phyloP scores from a whole-genome alignment of 2,329 filamentous ascomycete genomes.

The Xylariaceae sp. region DNA sequence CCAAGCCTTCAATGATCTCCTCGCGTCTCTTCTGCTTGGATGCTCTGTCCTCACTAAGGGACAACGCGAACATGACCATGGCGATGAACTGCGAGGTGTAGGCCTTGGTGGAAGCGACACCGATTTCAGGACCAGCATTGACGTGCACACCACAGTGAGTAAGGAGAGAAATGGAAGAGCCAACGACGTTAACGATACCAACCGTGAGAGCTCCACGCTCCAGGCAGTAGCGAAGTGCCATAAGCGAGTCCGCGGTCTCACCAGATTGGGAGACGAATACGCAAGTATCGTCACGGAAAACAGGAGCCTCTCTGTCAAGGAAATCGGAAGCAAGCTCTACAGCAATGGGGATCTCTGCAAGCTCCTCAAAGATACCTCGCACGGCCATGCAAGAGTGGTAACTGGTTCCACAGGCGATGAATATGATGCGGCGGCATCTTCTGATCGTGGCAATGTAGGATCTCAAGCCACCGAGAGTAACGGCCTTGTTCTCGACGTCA shows the following conservation, averaged over 20 bases:
- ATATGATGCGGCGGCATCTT: conserved; percentile 94
- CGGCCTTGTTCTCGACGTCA: conserved; percentile 87
- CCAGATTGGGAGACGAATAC: conserved; percentile 99
- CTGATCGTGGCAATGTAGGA: conserved; percentile 97
- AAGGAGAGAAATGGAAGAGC: conserved; percentile 96
- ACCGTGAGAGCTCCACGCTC: conserved; percentile 97
- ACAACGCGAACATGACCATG: conserved; percentile 99
- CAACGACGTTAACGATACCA: conserved; percentile 97
- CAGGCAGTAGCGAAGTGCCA: conserved; percentile 96
- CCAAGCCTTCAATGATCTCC: conserved; percentile 94
- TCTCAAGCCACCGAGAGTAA: conserved; percentile 91
- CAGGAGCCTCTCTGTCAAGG: conserved; percentile 90
- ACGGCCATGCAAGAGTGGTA: conserved; percentile 99
- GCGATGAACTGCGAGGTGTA: conserved; percentile 99
- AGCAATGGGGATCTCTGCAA: conserved; percentile 95
- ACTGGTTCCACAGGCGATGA: conserved; percentile 97
- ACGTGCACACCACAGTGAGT: conserved; percentile 99
- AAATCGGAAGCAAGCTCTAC: conserved; percentile 98
- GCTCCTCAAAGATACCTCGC: conserved; percentile 93
- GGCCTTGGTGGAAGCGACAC: conserved; percentile 98
- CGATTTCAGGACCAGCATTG: conserved; percentile 97
- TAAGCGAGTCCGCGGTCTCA: conserved; percentile 94
- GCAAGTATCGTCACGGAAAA: conserved; percentile 99
- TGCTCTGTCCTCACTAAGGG: conserved; percentile 91
- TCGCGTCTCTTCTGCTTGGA: conserved; percentile 89